Evolutionary conservation across 768 basidiomycete species (phyloP).

Genomic region (Leccinum variicolor): DNA sequence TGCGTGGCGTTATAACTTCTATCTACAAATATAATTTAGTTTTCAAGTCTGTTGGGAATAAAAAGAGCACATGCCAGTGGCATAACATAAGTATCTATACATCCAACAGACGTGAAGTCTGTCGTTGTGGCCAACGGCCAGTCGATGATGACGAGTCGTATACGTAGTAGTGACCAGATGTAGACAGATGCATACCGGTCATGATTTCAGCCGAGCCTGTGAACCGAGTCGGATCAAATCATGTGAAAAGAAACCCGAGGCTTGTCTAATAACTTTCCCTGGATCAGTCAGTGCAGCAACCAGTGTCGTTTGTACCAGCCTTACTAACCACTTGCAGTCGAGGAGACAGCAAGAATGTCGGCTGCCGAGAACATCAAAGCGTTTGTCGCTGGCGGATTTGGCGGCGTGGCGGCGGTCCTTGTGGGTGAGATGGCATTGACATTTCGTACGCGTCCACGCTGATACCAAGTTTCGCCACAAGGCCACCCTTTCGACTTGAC

Average conservation of each 20-base stretch:
- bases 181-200: too few relatives aligned
- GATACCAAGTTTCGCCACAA: conserved; percentile 28
- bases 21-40: too few relatives aligned
- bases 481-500: conserved; percentile 98
- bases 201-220: neutral
- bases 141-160: too few relatives aligned
- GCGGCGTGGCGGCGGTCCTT: conserved; percentile 82
- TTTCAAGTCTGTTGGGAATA: too few relatives aligned
- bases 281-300: neutral
- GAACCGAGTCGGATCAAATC: conserved; percentile 18
- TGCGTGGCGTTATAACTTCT: too few relatives aligned
- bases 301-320: neutral
- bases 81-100: too few relatives aligned
- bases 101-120: too few relatives aligned
- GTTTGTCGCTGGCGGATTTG: conserved; percentile 92
- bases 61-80: too few relatives aligned
- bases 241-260: conserved; percentile 21
- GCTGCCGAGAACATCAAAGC: conserved; percentile 58
- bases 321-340: conserved; percentile 8
- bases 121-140: too few relatives aligned
- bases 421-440: conserved; percentile 54
- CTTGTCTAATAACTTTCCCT: conserved; percentile 26
- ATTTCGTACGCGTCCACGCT: neutral
- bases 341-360: conserved; percentile 24
- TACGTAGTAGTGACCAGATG: too few relatives aligned